phyloP scores from a whole-genome alignment of 1,139 yeast species.

The Diutina scorzettiae region DNA sequence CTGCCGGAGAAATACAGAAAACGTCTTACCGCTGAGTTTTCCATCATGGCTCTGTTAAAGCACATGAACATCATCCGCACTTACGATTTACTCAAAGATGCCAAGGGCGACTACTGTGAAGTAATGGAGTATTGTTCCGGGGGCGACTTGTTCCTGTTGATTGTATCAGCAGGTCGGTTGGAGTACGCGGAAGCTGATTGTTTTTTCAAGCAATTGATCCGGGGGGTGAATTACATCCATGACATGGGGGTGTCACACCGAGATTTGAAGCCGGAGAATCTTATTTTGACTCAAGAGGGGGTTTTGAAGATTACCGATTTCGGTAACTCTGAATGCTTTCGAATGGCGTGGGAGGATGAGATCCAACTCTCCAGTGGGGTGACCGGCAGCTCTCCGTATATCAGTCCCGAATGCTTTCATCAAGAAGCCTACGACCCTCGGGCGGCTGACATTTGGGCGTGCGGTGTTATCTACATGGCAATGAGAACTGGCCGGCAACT shows the following conservation, averaged over 20 bases:
- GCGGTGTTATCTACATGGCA: slow-evolving; percentile 96
- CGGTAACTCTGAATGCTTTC: slow-evolving; percentile 91
- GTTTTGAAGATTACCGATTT: slow-evolving; percentile 83
- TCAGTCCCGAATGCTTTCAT: slow-evolving; percentile 89
- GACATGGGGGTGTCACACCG: slow-evolving; percentile 95
- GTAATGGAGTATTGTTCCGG: slow-evolving; percentile 97
- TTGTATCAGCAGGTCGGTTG: slow-evolving; percentile 72
- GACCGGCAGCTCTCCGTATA: slow-evolving; percentile 85
- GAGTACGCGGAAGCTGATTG: slow-evolving; percentile 90
- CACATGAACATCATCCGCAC: slow-evolving; percentile 62
- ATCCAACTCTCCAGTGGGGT: slow-evolving; percentile 76
- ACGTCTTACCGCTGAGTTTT: slow-evolving; percentile 34
- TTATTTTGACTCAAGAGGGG: slow-evolving; percentile 71
- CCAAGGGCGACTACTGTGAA: slow-evolving; percentile 87
- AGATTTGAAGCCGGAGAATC: slow-evolving; percentile 89
- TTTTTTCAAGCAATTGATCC: slow-evolving; percentile 79
- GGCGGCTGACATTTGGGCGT: slow-evolving; percentile 90
- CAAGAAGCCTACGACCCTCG: slow-evolving; percentile 76
- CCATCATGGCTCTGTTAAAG: slow-evolving; percentile 36
- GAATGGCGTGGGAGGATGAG: slow-evolving; percentile 93
- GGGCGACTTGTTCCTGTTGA: slow-evolving; percentile 82
- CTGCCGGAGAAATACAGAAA: slow-evolving; percentile 33
- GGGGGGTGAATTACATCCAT: slow-evolving; percentile 94
- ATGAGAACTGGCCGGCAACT: slow-evolving; percentile 93
- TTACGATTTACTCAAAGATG: slow-evolving; percentile 76